Conservation (phyloP, 2,329 filamentous ascomycete species). For the Fusarium tjaetaba region DNA sequence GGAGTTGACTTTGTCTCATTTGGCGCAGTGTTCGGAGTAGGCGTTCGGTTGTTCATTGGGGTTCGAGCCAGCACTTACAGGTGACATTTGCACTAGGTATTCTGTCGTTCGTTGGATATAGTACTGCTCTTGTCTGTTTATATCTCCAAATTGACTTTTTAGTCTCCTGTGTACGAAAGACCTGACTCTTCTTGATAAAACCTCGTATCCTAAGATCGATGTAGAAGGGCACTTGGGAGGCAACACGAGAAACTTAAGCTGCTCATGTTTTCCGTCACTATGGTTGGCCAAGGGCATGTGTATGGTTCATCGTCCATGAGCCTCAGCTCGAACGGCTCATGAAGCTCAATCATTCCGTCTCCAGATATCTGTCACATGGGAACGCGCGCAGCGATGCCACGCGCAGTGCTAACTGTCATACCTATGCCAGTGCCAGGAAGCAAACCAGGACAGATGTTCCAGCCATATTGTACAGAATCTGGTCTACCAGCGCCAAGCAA, state of each 20-base stretch:
- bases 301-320: background rate
- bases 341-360: fast-evolving
- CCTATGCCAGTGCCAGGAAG: background rate
- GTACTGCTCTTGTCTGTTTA: too few relatives aligned
- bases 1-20: background rate
- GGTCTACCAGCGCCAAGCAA: background rate
- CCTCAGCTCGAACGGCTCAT: background rate
- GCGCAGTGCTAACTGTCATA: too few relatives aligned
- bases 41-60: background rate
- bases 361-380: fast-evolving
- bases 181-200: too few relatives aligned
- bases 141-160: background rate
- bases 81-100: fast-evolving
- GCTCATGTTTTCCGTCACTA: background rate
- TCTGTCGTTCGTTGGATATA: background rate
- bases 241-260: background rate
- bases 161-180: too few relatives aligned
- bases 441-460: fast-evolving
- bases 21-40: background rate
- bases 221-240: background rate
- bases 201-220: too few relatives aligned
- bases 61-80: background rate
- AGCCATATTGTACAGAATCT: fast-evolving
- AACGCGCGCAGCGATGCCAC: too few relatives aligned
- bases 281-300: fast-evolving